These are phyloP conservation scores for Brachypodium distachyon DNA, from an alignment of 202 grass and related monocot genomes.

Conservation along the genomic window DNA sequence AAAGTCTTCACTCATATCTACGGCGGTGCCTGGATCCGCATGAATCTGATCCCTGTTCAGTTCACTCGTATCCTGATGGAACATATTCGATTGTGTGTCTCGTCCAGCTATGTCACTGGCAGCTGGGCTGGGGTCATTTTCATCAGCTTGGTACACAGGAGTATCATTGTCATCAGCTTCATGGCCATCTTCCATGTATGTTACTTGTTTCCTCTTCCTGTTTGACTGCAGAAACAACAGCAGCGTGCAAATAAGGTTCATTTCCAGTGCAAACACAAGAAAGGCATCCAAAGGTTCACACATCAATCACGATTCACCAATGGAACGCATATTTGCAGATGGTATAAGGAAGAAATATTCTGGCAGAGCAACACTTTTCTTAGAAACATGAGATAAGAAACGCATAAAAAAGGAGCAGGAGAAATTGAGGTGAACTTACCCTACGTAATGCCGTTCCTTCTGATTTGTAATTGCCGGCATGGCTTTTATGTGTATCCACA, in stretches of 20 bases:
- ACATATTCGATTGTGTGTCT: background rate
- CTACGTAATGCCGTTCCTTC: constrained; percentile 32
- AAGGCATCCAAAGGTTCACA: constrained; percentile 3
- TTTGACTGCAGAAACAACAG: constrained; percentile 49
- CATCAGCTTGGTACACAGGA: constrained; percentile 9
- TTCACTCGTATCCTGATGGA: constrained; percentile 16
- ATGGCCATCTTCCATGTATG: constrained; percentile 59
- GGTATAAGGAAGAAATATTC: background rate
- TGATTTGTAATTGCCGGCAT: constrained; percentile 5
- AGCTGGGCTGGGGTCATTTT: constrained; percentile 21
- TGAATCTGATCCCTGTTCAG: constrained; percentile 9
- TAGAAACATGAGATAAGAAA: constrained; percentile 15
- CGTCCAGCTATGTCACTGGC: constrained; percentile 7
- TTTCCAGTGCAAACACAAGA: background rate
- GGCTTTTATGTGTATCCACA: constrained; percentile 23
- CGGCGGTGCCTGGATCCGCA: background rate
- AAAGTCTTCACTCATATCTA: constrained; percentile 15
- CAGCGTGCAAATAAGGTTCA: constrained; percentile 1
- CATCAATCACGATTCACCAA: background rate
- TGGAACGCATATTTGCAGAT: background rate
- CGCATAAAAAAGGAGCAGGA: constrained; percentile 1
- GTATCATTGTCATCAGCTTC: constrained; percentile 34
- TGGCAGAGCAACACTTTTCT: background rate
- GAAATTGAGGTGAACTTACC: constrained; percentile 35
- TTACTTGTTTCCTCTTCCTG: constrained; percentile 60